A percentile compares a stretch with the other conserved stretches of the same genome.
These are phyloP conservation scores for Xylaria hypoxylon DNA, from an alignment of 2,329 filamentous ascomycete species.

Conservation along the genomic window DNA sequence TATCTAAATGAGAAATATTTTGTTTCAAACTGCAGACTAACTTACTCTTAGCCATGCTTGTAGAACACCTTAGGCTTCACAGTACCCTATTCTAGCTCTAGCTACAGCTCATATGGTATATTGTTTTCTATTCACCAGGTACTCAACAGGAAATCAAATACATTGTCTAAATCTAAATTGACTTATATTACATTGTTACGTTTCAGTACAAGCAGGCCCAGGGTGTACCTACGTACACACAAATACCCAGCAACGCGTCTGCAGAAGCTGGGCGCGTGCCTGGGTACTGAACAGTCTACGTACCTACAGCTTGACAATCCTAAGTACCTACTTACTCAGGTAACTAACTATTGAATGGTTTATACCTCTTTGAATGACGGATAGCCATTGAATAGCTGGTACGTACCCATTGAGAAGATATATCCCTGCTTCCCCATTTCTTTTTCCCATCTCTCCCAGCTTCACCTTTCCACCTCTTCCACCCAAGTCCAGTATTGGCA, in stretches of 20 bases:
- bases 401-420: background rate
- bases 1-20: background rate
- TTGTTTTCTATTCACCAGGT: conserved; percentile 1
- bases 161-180: background rate
- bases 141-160: background rate
- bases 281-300: background rate
- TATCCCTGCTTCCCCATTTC: background rate
- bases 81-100: too few species aligned
- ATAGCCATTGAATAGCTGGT: background rate
- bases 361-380: background rate
- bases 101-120: background rate
- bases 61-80: background rate
- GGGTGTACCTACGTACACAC: background rate
- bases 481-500: background rate
- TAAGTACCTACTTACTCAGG: background rate
- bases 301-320: background rate
- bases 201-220: background rate
- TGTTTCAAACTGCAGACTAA: background rate
- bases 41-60: background rate
- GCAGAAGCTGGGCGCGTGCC: background rate
- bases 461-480: background rate
- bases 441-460: background rate
- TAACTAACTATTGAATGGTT: background rate
- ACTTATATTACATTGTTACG: background rate
- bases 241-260: background rate